Evolutionary conservation across 2,329 filamentous ascomycete genomes (phyloP).

Genomic region (Alternaria novae-zelandiae): DNA sequence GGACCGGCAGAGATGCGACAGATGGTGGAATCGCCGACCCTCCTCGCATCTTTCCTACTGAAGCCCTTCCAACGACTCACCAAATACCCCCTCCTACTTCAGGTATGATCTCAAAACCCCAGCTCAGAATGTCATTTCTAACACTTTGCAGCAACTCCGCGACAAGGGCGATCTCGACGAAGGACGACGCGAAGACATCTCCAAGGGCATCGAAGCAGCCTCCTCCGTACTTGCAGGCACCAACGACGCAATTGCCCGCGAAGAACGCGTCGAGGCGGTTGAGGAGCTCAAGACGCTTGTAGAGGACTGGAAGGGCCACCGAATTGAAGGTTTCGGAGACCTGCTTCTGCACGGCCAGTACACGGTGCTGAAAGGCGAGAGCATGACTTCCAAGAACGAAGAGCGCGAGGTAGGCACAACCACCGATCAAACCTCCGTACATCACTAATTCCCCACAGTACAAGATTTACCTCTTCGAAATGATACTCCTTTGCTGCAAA

Average conservation of each 20-base stretch:
- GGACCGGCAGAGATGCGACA: conserved; percentile 66
- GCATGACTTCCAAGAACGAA: conserved; percentile 77
- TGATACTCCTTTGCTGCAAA: conserved; percentile 95
- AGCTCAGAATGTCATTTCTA: conserved; percentile 7
- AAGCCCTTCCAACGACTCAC: conserved; percentile 96
- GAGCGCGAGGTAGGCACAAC: conserved; percentile 78
- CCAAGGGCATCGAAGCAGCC: conserved; percentile 78
- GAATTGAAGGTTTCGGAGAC: conserved; percentile 88
- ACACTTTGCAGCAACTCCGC: conserved; percentile 69
- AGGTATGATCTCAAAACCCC: conserved; percentile 58
- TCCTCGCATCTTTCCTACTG: conserved; percentile 87
- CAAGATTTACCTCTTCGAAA: conserved; percentile 96
- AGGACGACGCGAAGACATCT: conserved; percentile 73
- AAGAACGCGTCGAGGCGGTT: conserved; percentile 82
- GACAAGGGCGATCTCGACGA: conserved; percentile 82
- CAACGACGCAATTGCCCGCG: conserved; percentile 88
- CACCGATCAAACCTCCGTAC: background rate
- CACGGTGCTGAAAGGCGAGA: conserved; percentile 81
- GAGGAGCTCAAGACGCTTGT: conserved; percentile 82
- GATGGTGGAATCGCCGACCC: conserved; percentile 86
- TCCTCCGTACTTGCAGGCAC: conserved; percentile 82
- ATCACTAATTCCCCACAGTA: conserved; percentile 65
- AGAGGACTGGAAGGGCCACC: conserved; percentile 96
- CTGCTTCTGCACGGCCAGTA: conserved; percentile 88
- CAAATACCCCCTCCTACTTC: conserved; percentile 90